Base-by-base conservation (phyloP, 768 basidiomycete genomes). In the Mycena filopes region DNA sequence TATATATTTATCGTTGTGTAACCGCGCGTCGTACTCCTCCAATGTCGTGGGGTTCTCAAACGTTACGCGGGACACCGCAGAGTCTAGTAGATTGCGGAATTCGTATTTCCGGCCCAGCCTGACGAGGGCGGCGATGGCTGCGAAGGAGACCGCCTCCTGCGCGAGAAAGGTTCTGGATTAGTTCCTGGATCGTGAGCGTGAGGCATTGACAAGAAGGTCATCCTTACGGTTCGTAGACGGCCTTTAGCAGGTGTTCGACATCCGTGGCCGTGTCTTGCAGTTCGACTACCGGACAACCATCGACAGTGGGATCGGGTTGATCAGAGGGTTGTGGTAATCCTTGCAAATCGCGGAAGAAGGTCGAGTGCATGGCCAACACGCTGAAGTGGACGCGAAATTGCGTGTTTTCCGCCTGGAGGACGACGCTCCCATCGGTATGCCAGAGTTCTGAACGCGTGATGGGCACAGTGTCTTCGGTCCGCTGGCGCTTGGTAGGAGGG, bases 301-400 rank as follows among this genome's bases (percentile, higher is more conserved):
- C 67, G 25, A 60, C 15, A 8, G 3, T 60, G 11, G 36, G 40
- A 16, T 36, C 36, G 15, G 36, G 3, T 36, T 60, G 54, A 3
- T 64, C 67, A 7, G 40, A 16, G 0, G 67, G 63, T 25, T 59
- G 67, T 0, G 67, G 63, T 5, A 63, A 15, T 9, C 29, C 40
- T 5, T 49, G 57, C 58, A 67, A 53, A 13, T 56, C 57, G 3
- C 47, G 43, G 16, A 68, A 68, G 15, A 60, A 46, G 4, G 28
- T 21, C 2, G 63, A 64, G 42, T 64, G 62, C 21, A 33, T 13
- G 3, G 50, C 15, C 10, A 68, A 50, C 8, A 68, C 23, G 26
- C 62, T 38, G 50, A 50, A 64, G 20, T 64, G 67, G 12, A 68
- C 66, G 20, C 57, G 49, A 20, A 67, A 67, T 47, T 67, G 61